phyloP scores from a whole-genome alignment of 2,329 filamentous ascomycete species.

The Fusarium stilboides region DNA sequence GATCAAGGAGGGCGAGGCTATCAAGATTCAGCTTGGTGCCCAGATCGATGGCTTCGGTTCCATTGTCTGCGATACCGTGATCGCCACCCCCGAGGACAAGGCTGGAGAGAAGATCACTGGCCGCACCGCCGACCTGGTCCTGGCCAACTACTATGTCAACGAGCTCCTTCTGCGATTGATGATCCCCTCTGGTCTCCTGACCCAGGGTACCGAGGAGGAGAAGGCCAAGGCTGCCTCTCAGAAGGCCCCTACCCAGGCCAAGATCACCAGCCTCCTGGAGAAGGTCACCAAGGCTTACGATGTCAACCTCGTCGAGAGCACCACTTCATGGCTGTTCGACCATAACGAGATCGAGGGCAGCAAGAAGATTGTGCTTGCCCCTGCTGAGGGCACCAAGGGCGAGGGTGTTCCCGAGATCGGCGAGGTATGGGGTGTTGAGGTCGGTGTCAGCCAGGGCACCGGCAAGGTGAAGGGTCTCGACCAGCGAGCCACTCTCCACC shows the following conservation, averaged over 20 bases:
- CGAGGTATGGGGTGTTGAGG: conserved; percentile 98
- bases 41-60: conserved; percentile 98
- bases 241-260: conserved; percentile 87
- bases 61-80: conserved; percentile 93
- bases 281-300: conserved; percentile 94
- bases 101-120: conserved; percentile 77
- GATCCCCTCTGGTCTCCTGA: conserved; percentile 89
- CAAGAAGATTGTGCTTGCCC: conserved; percentile 97
- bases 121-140: conserved; percentile 86
- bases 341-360: conserved; percentile 96
- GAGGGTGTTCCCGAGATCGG: conserved; percentile 90
- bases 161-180: conserved; percentile 93
- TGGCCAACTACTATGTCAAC: conserved; percentile 95
- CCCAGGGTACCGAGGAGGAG: conserved; percentile 90
- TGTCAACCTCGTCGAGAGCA: conserved; percentile 95
- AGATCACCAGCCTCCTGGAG: conserved; percentile 90
- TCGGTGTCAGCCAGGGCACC: conserved; percentile 89
- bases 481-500: conserved; percentile 91
- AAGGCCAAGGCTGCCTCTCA: conserved; percentile 89
- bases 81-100: conserved; percentile 76
- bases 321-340: conserved; percentile 96
- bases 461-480: conserved; percentile 96
- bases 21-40: conserved; percentile 99
- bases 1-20: conserved; percentile 86
- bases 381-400: conserved; percentile 88